A percentile compares a stretch with the other conserved stretches of the same genome.
phyloP scores from a whole-genome alignment of 208 protist genomes.

The Trypanosoma boissoni region DNA sequence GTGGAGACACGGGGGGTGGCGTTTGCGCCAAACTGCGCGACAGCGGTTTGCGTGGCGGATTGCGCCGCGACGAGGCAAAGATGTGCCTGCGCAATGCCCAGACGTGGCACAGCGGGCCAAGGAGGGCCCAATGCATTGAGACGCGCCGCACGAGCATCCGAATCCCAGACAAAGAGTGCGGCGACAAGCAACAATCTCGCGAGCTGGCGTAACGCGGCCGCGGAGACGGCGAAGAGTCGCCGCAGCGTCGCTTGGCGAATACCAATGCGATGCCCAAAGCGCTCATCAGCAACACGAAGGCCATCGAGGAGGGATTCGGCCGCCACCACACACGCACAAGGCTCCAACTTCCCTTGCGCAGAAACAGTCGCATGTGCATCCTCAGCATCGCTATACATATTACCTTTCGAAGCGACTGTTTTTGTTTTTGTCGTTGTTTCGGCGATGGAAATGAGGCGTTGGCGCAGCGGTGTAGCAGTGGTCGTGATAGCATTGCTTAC shows the following conservation, averaged over 20 bases:
- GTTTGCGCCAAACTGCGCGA: slow-evolving; percentile 18
- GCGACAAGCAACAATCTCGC: background rate
- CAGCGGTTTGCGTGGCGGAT: slow-evolving; percentile 15
- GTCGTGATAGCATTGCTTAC: background rate
- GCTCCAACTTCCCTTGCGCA: background rate
- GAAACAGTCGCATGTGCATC: background rate
- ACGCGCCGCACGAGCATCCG: background rate
- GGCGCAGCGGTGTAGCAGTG: too few relatives aligned
- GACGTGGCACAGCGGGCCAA: slow-evolving; percentile 2
- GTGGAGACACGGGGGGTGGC: slow-evolving; percentile 5
- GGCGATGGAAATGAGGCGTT: too few relatives aligned
- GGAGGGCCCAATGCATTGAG: background rate
- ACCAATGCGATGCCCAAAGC: slow-evolving; percentile 18
- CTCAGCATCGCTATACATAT: slow-evolving; percentile 8
- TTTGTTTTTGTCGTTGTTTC: too few relatives aligned
- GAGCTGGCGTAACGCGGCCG: slow-evolving; percentile 10
- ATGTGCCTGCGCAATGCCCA: slow-evolving; percentile 1
- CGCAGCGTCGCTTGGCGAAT: slow-evolving; percentile 1
- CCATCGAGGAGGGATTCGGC: slow-evolving; percentile 9
- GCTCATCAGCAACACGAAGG: background rate
- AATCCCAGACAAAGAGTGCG: background rate
- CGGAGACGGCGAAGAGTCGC: slow-evolving; percentile 13
- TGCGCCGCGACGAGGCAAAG: slow-evolving; percentile 14
- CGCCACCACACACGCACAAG: background rate
- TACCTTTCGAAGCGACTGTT: too few relatives aligned